phyloP scores from a whole-genome alignment of 331 rosid species.

The Acacia pycnantha region DNA sequence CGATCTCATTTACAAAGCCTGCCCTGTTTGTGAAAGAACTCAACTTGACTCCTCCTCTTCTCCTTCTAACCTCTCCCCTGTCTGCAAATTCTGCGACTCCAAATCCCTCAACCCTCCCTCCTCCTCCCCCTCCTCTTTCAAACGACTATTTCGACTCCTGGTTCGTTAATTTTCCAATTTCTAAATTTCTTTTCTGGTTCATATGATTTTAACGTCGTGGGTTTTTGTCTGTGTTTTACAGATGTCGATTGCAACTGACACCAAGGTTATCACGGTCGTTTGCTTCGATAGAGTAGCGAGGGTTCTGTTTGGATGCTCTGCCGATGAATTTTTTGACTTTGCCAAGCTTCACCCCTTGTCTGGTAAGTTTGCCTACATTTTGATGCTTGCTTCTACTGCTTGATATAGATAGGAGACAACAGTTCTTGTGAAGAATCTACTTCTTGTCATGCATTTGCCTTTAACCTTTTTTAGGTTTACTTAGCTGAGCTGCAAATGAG shows the following conservation, averaged over 20 bases:
- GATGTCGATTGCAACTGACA: slow-evolving; percentile 77
- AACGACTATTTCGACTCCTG: slow-evolving; percentile 69
- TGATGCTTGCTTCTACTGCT: background rate
- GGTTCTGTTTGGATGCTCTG: slow-evolving; percentile 76
- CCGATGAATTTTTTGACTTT: slow-evolving; percentile 69
- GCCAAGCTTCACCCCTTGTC: slow-evolving; percentile 70
- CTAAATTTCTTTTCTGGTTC: background rate
- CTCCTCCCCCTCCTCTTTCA: slow-evolving; percentile 26
- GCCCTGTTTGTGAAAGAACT: slow-evolving; percentile 64
- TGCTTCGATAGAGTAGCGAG: slow-evolving; percentile 72
- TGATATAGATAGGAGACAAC: background rate
- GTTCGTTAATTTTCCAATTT: slow-evolving; percentile 26
- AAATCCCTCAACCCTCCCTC: slow-evolving; percentile 34
- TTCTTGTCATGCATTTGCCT: background rate
- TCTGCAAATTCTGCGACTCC: slow-evolving; percentile 54
- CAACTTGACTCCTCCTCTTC: slow-evolving; percentile 36
- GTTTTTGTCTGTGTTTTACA: slow-evolving; percentile 27
- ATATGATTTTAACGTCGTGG: background rate
- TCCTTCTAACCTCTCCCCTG: slow-evolving; percentile 6
- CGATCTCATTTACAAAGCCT: slow-evolving; percentile 54
- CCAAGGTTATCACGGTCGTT: slow-evolving; percentile 52
- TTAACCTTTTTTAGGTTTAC: background rate
- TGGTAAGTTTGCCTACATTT: slow-evolving; percentile 34
- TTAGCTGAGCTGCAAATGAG: background rate
- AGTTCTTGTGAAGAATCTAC: background rate